Percentiles rank a stretch among this genome's conserved stretches.
Evolutionary conservation across 202 grass and related monocot species (phyloP).

Genomic region (Setaria italica): DNA sequence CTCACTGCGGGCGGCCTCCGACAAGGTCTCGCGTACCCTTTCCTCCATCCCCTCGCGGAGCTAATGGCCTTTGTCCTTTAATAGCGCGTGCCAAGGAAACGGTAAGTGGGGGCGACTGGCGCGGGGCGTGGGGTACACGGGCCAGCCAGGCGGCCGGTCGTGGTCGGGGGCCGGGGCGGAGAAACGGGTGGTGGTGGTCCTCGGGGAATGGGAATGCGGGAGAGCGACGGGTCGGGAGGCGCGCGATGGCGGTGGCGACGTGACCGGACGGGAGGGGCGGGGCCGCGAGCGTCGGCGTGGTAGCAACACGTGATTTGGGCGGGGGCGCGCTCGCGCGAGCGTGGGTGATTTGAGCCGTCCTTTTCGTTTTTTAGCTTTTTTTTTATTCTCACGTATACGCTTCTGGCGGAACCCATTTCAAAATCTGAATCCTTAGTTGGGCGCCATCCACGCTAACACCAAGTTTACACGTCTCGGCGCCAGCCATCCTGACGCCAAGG

Average conservation of each 20-base stretch:
- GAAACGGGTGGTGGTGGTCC: not conserved
- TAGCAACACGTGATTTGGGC: constrained; percentile 15
- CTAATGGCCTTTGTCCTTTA: constrained; percentile 30
- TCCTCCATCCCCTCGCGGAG: not conserved
- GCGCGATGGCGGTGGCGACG: not conserved
- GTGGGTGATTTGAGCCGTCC: too few species aligned
- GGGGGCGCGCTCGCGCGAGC: not conserved
- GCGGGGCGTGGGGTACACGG: not conserved
- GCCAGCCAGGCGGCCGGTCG: not conserved
- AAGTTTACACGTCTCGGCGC: too few species aligned
- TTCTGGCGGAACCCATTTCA: too few species aligned
- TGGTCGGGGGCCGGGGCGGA: not conserved
- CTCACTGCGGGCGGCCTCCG: not conserved
- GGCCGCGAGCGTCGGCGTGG: not conserved
- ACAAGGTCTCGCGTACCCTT: constrained; percentile 5
- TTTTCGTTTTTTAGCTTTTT: too few species aligned
- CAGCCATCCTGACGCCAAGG: too few species aligned
- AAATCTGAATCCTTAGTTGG: too few species aligned
- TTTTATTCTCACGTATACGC: too few species aligned
- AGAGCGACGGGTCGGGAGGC: not conserved
- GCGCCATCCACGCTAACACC: too few species aligned
- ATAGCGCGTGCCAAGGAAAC: constrained; percentile 39
- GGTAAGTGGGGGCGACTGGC: constrained; percentile 32
- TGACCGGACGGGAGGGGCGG: not conserved
- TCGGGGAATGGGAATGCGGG: not conserved